Conservation (phyloP, 805 yeast genomes). For the Nakazawaea ishiwadae region DNA sequence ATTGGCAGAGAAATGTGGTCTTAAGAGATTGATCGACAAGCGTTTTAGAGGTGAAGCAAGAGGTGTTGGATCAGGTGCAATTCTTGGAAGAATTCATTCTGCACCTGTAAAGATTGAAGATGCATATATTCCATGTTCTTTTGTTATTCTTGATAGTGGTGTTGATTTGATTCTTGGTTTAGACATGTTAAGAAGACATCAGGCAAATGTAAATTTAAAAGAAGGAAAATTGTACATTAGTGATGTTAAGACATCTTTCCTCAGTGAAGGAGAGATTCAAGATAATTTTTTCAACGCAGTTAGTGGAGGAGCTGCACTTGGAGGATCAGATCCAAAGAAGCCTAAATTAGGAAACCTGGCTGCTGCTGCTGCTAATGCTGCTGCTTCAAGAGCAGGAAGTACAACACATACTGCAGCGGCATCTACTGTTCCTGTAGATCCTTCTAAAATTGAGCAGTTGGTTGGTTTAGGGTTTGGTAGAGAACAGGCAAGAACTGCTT, state of each 20-base stretch:
- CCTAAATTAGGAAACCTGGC: constrained; percentile 9
- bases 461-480: constrained; percentile 68
- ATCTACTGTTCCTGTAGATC: constrained; percentile 18
- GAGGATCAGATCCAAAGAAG: constrained; percentile 13
- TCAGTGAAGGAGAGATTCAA: constrained; percentile 70
- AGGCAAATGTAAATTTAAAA: constrained; percentile 72
- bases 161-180: constrained; percentile 81
- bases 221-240: constrained; percentile 64
- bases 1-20: constrained; percentile 68
- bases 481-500: constrained; percentile 58
- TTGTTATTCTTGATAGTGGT: constrained; percentile 65
- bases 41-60: constrained; percentile 78
- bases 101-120: constrained; percentile 79
- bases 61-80: constrained; percentile 84
- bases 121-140: constrained; percentile 58
- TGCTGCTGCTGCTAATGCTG: constrained; percentile 15
- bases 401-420: constrained; percentile 13
- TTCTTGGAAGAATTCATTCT: constrained; percentile 81
- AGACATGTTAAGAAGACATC: constrained; percentile 88
- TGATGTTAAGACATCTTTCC: constrained; percentile 66
- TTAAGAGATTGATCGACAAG: constrained; percentile 70
- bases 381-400: constrained; percentile 17
- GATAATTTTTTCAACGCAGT: constrained; percentile 21
- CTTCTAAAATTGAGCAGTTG: constrained; percentile 36
- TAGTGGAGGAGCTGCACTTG: constrained; percentile 9